These are phyloP conservation scores for Shiraia sp. DNA, from an alignment of 2,329 filamentous ascomycete species.

Conservation along the genomic window DNA sequence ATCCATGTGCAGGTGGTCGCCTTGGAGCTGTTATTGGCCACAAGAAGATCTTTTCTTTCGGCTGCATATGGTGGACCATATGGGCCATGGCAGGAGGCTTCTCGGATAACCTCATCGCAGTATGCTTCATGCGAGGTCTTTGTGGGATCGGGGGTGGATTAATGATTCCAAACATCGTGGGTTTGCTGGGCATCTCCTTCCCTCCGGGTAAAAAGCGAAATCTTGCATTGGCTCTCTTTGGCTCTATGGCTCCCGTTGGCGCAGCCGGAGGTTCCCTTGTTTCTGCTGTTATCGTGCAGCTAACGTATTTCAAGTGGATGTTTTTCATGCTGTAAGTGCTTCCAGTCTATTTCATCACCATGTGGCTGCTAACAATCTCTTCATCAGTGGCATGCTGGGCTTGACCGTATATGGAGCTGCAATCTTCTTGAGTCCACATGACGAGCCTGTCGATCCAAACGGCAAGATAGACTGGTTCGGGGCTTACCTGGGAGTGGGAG, in stretches of 20 bases:
- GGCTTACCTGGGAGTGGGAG: slow-evolving; percentile 41
- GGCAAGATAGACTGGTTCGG: slow-evolving; percentile 50
- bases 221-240: slow-evolving; percentile 53
- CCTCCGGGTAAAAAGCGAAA: slow-evolving; percentile 54
- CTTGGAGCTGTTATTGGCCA: slow-evolving; percentile 63
- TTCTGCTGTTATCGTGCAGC: slow-evolving; percentile 45
- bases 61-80: no score
- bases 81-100: not conserved
- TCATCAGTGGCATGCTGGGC: slow-evolving; percentile 20
- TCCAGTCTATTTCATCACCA: no score
- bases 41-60: slow-evolving; percentile 47
- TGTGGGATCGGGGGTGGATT: slow-evolving; percentile 57
- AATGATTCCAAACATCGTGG: slow-evolving; percentile 58
- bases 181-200: slow-evolving; percentile 54
- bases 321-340: not conserved
- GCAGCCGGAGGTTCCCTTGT: slow-evolving; percentile 50
- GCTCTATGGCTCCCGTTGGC: slow-evolving; percentile 53
- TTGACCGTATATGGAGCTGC: not conserved
- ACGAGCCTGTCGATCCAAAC: slow-evolving; percentile 35
- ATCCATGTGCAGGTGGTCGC: slow-evolving; percentile 51
- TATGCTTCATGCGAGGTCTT: slow-evolving; percentile 38
- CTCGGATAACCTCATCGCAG: not conserved
- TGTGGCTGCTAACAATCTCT: no score
- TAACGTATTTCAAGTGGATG: slow-evolving; percentile 47
- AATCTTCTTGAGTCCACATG: not conserved